Evolutionary conservation across 202 grass and related monocot species (phyloP).

Genomic region (Schoenoplectus triqueter): DNA sequence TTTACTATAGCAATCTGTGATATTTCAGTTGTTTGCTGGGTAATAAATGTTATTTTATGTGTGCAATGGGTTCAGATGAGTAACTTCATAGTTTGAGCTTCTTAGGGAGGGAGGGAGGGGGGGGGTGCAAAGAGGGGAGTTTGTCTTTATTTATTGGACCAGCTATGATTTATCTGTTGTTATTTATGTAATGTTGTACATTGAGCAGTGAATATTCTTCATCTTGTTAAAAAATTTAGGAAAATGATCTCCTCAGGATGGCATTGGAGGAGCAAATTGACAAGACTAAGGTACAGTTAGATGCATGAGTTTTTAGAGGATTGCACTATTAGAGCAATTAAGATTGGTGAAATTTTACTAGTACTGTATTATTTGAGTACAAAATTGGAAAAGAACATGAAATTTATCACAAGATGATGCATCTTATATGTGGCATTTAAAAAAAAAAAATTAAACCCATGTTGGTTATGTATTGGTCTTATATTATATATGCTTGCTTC

Average conservation of each 20-base stretch:
- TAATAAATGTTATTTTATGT: background rate
- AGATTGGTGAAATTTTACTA: background rate
- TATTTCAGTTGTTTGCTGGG: background rate
- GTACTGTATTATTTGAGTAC: background rate
- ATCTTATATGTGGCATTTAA: background rate
- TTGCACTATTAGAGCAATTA: background rate
- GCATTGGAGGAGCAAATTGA: conserved; percentile 56
- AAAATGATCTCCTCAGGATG: conserved; percentile 47
- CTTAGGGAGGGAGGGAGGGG: too few species aligned
- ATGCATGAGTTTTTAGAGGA: background rate
- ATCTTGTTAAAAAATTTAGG: conserved; percentile 43
- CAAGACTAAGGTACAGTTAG: conserved; percentile 54
- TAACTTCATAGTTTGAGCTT: background rate
- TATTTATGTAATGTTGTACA: background rate
- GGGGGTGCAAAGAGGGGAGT: background rate
- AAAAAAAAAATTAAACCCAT: background rate
- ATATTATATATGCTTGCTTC: background rate
- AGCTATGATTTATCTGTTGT: background rate
- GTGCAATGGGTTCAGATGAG: background rate
- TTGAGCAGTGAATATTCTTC: background rate
- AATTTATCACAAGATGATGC: background rate
- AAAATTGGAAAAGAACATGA: background rate
- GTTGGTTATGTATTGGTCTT: background rate
- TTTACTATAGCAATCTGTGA: background rate
- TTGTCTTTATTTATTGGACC: background rate